Base-by-base conservation (phyloP, 2,329 filamentous ascomycete species). In the Fonsecaea erecta region DNA sequence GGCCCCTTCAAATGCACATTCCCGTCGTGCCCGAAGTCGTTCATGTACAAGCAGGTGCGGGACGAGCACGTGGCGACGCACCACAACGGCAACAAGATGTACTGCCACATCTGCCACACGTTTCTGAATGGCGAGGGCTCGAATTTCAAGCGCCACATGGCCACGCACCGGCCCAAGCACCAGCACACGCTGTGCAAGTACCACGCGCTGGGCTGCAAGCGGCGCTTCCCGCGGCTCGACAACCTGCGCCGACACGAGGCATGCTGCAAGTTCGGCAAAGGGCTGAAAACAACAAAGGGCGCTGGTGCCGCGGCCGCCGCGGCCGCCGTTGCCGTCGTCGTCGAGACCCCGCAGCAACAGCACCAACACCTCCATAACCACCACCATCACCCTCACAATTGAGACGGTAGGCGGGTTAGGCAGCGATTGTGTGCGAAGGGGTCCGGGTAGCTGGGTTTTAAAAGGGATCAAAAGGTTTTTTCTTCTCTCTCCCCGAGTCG, bases 21-120 rank as follows among this genome's bases (percentile, higher is more conserved):
- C 52, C 68, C 70, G 30, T 65, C 66, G 46, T 72, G 70, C 54
- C 35, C 60, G 26, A 72, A 72, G 52, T 71, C 69, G 8, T 72
- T 72, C 66, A 70, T 70, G 69, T 72, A 72, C 63, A 72, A 72
- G 40, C 70, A 72, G 63, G 69, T 72, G 14, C 69, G 67, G 34
- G 69, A 71, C 54, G 68, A 71, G 35, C 70, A 72, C 62, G 62
- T 71, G 4, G 69, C 69, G 16, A 65, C 64, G 34, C 63, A 62
- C 57, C 67, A 68, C 52, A 66, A 69, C 48, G 68, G 69, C 24
- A 72, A 71, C 59, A 68, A 68, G 35, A 69, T 69, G 60, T 70
- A 70, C 59, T 72, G 70, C 55, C 68, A 68, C 46, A 69, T 72
- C 53, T 72, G 70, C 62, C 63, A 69, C 34, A 65, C 65, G 53